Conservation (phyloP, 208 protist species). For the Willaertia magna region DNA sequence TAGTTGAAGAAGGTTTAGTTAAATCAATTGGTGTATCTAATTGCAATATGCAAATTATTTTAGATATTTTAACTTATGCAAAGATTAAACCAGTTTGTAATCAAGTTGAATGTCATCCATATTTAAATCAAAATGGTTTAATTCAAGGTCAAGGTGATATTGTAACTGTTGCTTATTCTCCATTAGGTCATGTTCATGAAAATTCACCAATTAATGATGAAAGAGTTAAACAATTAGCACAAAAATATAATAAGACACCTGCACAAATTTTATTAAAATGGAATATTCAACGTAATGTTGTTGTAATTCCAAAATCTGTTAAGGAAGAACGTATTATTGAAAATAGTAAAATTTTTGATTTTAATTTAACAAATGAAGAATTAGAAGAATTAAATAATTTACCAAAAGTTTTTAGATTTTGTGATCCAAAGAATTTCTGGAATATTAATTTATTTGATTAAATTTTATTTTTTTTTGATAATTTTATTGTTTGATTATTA, state of each 20-base stretch:
- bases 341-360: background rate
- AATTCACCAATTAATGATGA: background rate
- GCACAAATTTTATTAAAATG: slow-evolving; percentile 56
- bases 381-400: background rate
- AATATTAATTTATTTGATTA: background rate
- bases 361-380: background rate
- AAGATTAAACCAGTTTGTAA: slow-evolving; percentile 24
- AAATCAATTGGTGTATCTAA: slow-evolving; percentile 13
- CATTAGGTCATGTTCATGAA: background rate
- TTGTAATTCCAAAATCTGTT: slow-evolving; percentile 69
- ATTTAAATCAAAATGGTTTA: background rate
- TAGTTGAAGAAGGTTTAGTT: slow-evolving; percentile 33
- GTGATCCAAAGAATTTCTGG: background rate
- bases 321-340: slow-evolving; percentile 18
- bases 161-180: background rate
- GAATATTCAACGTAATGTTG: slow-evolving; percentile 42
- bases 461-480: background rate
- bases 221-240: slow-evolving; percentile 9
- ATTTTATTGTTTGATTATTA: background rate
- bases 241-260: slow-evolving; percentile 18
- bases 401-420: background rate
- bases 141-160: background rate
- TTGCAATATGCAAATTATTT: slow-evolving; percentile 30
- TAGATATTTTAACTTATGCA: slow-evolving; percentile 10
- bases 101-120: slow-evolving; percentile 18